Conservation (phyloP, 2,329 filamentous ascomycete species). For the Uncinocarpus reesii region DNA sequence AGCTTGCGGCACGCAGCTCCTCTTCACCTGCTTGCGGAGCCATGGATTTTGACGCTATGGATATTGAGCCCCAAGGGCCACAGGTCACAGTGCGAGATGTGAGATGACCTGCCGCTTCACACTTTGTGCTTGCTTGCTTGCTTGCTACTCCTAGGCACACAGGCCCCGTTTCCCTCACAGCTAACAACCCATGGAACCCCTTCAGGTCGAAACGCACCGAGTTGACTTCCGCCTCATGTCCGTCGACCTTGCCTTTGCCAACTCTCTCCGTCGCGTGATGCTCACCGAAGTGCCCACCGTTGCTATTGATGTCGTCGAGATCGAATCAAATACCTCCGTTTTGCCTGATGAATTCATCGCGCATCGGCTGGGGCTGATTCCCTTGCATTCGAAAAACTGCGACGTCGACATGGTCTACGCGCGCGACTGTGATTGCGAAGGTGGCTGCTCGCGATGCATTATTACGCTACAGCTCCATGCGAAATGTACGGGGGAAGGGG, state of each 20-base stretch:
- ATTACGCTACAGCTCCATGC: conserved; percentile 77
- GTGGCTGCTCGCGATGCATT: conserved; percentile 85
- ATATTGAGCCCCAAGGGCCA: conserved; percentile 39
- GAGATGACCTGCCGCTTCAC: not conserved
- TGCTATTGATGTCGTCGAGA: conserved; percentile 86
- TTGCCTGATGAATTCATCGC: conserved; percentile 96
- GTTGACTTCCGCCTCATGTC: conserved; percentile 88
- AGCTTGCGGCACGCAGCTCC: conserved; percentile 11
- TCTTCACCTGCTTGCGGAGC: conserved; percentile 17
- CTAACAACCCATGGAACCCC: not conserved
- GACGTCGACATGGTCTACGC: conserved; percentile 72
- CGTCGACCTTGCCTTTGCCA: conserved; percentile 84
- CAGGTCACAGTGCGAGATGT: conserved; percentile 42
- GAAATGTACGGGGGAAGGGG: conserved; percentile 71
- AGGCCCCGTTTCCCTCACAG: too few species aligned
- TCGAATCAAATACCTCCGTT: conserved; percentile 93
- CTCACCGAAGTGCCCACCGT: conserved; percentile 89
- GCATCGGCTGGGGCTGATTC: conserved; percentile 79
- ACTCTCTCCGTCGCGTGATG: conserved; percentile 92
- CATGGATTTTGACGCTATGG: conserved; percentile 39
- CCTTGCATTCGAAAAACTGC: conserved; percentile 81
- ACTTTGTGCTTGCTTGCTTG: not conserved
- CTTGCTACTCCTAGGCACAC: not conserved
- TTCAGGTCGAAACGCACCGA: conserved; percentile 65
- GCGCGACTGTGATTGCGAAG: conserved; percentile 92